These are phyloP conservation scores for Aspergillus hortae DNA, from an alignment of 2,329 filamentous ascomycete species.

Conservation along the genomic window DNA sequence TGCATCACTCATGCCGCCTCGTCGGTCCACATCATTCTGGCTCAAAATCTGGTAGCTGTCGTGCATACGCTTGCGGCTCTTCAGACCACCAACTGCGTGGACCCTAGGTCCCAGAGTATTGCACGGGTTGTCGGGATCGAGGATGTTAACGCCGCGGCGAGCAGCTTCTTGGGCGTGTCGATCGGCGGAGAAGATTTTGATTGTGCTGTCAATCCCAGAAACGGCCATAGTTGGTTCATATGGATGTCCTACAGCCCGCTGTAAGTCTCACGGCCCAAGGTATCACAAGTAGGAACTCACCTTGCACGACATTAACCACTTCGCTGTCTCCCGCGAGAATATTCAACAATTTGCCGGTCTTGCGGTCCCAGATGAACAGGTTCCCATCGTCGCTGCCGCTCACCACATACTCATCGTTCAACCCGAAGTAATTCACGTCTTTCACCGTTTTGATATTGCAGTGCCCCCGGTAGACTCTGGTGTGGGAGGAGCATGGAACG, in stretches of 20 bases:
- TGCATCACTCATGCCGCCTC: constrained; percentile 56
- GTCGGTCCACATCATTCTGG: constrained; percentile 59
- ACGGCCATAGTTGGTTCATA: constrained; percentile 65
- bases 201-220: constrained; percentile 64
- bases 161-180: constrained; percentile 55
- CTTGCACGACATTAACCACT: constrained; percentile 67
- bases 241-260: constrained; percentile 51
- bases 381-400: constrained; percentile 65
- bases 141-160: constrained; percentile 56
- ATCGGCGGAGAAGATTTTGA: constrained; percentile 66
- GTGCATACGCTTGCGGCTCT: constrained; percentile 57
- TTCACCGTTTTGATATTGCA: constrained; percentile 67
- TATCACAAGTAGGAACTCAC: constrained; percentile 29
- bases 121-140: constrained; percentile 42
- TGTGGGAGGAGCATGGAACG: constrained; percentile 55
- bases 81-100: constrained; percentile 43
- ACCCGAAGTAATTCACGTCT: constrained; percentile 65
- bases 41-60: constrained; percentile 59
- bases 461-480: constrained; percentile 58
- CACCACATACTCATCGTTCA: constrained; percentile 66
- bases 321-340: constrained; percentile 65
- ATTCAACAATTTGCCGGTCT: constrained; percentile 59
- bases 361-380: constrained; percentile 66
- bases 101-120: constrained; percentile 30
- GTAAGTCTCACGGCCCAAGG: constrained; percentile 10